Base-by-base conservation (phyloP, 202 grass and related monocot genomes). In the Cymbopogon flexuosus region DNA sequence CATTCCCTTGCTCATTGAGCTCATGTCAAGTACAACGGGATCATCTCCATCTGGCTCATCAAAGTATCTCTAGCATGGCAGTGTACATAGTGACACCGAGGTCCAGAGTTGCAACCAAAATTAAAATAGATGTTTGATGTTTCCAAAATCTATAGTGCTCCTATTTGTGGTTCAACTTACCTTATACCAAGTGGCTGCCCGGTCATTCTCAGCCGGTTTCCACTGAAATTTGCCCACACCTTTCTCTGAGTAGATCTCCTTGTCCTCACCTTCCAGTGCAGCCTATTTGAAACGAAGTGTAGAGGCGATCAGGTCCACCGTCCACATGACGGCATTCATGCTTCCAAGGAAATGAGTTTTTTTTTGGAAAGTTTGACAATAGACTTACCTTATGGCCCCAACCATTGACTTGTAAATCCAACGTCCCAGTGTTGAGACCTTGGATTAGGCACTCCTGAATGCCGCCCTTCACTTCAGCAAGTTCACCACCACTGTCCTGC, bases 381-480 rank as follows among this genome's bases (percentile, higher is more conserved):
- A 87, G 2, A 21, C 16, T 79, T 85, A 94, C 95, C 86, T 88
- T 81, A 86, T 98, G 95, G 45, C 92, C 95, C 95, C 95, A 98
- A 5, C 81, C 82, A 62, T 89, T 94, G 15, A 16, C 24, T 31
- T 86, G 85, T 67, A 98, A 84, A 74, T 98, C 95, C 78, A 98
- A 84, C 15, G 95, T 93, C 52, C 95, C 95, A 22, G 90, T 91
- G 68, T 94, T 94, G 68, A 98, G 95, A 84, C 90, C 95, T 83
- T 91, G 92, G 67, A 98, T 75, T 58, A 24, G 63, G 51, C 83
- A 86, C 11, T 87, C 84, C 64, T 91, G 86, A 35, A 98, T 81
- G 37, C 95, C 90, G 1, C 86, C 88, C 81, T 89, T 88, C 60
- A 86, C 24, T 22, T 81, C 77, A 72, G 92, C 92, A 73, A 93